phyloP scores from a whole-genome alignment of 2,329 filamentous ascomycete species.

The Cyclaneusma minus region DNA sequence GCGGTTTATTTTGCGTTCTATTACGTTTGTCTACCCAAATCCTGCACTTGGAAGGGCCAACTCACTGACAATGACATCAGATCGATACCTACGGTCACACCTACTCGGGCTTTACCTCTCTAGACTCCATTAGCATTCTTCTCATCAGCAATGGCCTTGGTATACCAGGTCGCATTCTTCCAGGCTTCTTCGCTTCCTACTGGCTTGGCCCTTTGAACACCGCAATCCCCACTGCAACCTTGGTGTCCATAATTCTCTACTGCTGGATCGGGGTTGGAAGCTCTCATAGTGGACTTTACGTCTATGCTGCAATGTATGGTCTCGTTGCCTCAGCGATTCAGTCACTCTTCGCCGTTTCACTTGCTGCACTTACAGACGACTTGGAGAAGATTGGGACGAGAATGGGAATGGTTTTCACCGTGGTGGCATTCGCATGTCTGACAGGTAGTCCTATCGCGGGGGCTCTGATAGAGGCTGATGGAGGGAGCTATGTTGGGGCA shows the following conservation, averaged over 20 bases:
- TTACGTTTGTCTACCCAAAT: constrained; percentile 16
- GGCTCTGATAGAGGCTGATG: constrained; percentile 3
- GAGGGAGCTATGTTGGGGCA: too few species aligned
- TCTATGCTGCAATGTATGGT: constrained; percentile 31
- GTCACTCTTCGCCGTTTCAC: constrained; percentile 30
- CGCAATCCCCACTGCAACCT: constrained; percentile 22
- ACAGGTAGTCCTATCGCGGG: constrained; percentile 4
- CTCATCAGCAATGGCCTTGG: constrained; percentile 38
- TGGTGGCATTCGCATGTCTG: constrained; percentile 24
- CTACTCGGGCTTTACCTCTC: constrained; percentile 18
- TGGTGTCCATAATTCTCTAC: constrained; percentile 19
- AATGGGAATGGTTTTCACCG: constrained; percentile 34
- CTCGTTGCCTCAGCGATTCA: constrained; percentile 30
- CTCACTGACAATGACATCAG: too few species aligned
- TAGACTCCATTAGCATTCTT: constrained; percentile 26
- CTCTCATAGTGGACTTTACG: constrained; percentile 24
- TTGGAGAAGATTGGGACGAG: constrained; percentile 32
- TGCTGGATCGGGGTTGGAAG: constrained; percentile 31
- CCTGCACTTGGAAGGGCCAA: too few species aligned
- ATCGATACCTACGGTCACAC: constrained; percentile 22
- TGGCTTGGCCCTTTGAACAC: constrained; percentile 35
- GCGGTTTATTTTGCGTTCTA: constrained; percentile 28
- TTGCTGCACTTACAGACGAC: constrained; percentile 31
- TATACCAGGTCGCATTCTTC: constrained; percentile 30
- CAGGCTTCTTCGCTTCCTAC: constrained; percentile 29